Evolutionary conservation across 2,329 filamentous ascomycete species (phyloP), one percentile per base, ranked within the genome.

Genomic region (Trichoderma sp.): DNA sequence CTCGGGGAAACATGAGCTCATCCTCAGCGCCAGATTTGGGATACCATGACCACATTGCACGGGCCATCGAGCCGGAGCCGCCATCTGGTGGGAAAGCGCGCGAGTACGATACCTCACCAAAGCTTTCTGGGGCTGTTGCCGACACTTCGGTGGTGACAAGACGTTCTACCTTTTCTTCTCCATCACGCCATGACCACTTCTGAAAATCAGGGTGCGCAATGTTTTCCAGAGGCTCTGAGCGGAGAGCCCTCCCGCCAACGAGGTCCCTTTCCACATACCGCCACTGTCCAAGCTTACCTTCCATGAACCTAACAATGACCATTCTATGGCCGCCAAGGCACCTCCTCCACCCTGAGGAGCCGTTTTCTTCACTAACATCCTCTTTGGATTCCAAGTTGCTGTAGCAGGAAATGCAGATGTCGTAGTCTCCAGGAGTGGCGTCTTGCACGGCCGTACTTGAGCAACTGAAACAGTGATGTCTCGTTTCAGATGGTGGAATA

Each of bases 281-380:
- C 69, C 87, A 84, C 73, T 91, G 89, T 0, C 90, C 90, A 27
- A 87, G 86, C 19, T 86, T 84, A 35, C 84, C 84, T 65, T 92
- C 89, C 68, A 90, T 85, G 74, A 94, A 97, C 0, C 88, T 90
- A 12, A 96, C 83, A 12, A 96, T 82, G 0, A 90, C 87, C 93
- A 97, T 97, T 35, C 94, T 87, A 75, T 98, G 94, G 5, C 91
- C 91, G 50, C 85, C 84, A 1, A 89, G 84, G 76, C 94, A 98
- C 58, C 93, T 86, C 12, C 93, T 86, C 94, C 94, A 97, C 3
- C 94, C 94, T 12, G 84, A 84, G 5, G 88, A 84, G 0, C 94
- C 93, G 71, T 97, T 93, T 69, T 94, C 90, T 19, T 83, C 81
- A 66, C 87, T 89, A 70, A 97, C 89, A 54, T 87, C 87, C 9